Percentiles rank a stretch among this genome's conserved stretches.
Conservation (phyloP, 2,329 filamentous ascomycete species). For the Meredithiella fracta region DNA sequence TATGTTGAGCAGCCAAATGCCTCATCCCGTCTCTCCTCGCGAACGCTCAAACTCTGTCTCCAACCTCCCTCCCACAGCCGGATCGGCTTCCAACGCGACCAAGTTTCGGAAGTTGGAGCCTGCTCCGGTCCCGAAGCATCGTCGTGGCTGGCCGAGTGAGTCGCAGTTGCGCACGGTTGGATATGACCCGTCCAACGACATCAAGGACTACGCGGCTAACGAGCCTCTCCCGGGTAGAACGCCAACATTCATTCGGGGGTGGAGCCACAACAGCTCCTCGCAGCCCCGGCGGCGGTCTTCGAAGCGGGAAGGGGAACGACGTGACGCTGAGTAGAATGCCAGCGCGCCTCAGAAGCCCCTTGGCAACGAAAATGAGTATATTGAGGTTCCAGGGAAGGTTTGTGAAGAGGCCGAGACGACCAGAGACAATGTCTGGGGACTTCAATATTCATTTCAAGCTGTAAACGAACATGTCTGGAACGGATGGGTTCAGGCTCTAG, state of each 20-base stretch:
- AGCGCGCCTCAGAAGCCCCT: constrained; percentile 8
- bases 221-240: constrained; percentile 40
- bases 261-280: constrained; percentile 29
- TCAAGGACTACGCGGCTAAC: constrained; percentile 39
- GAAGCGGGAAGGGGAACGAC: constrained; percentile 13
- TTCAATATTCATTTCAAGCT: too few relatives aligned
- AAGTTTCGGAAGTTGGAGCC: constrained; percentile 44
- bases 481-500: too few relatives aligned
- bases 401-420: too few relatives aligned
- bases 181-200: constrained; percentile 37
- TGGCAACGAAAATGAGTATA: not conserved
- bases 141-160: constrained; percentile 29
- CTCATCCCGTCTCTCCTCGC: not conserved
- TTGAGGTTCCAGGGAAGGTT: too few relatives aligned
- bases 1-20: constrained; percentile 2
- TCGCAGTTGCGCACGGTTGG: constrained; percentile 42
- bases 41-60: constrained; percentile 8
- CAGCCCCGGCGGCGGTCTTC: constrained; percentile 5
- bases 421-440: too few relatives aligned
- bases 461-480: too few relatives aligned
- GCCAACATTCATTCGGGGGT: constrained; percentile 40
- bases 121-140: constrained; percentile 36
- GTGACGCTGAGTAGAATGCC: constrained; percentile 15
- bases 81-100: not conserved
- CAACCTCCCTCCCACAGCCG: constrained; percentile 1